phyloP scores from a whole-genome alignment of 2,329 filamentous ascomycete species.

The Fusarium nurragi region DNA sequence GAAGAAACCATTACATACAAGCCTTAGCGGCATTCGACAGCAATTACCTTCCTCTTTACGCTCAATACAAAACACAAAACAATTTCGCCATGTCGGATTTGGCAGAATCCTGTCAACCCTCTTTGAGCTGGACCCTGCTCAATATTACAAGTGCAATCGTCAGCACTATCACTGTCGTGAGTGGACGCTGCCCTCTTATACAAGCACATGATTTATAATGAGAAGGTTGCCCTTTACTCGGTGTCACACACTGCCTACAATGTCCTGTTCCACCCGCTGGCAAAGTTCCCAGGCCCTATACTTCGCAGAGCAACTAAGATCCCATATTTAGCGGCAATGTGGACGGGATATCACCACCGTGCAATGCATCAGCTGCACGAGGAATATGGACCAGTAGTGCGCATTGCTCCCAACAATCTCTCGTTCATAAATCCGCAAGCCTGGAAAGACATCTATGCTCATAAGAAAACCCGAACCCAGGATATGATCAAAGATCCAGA shows the following conservation, averaged over 20 bases:
- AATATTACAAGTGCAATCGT: conserved; percentile 3
- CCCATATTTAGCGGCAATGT: conserved; percentile 8
- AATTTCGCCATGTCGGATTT: conserved; percentile 6
- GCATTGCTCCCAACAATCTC: conserved; percentile 20
- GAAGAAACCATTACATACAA: neutral
- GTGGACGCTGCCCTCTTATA: neutral
- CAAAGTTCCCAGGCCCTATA: conserved; percentile 13
- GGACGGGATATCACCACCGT: neutral
- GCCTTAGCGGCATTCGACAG: neutral
- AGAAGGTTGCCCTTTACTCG: neutral
- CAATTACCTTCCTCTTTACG: no score
- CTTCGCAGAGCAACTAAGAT: conserved; percentile 1
- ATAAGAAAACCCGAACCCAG: conserved; percentile 11
- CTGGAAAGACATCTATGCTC: conserved; percentile 21
- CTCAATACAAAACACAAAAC: neutral
- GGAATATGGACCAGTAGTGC: conserved; percentile 17
- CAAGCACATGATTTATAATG: neutral
- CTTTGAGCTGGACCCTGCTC: neutral
- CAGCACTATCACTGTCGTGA: conserved; percentile 2
- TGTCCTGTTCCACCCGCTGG: conserved; percentile 13
- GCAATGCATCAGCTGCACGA: conserved; percentile 12
- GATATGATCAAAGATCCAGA: conserved; percentile 18
- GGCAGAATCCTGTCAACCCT: neutral
- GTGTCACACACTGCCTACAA: neutral
- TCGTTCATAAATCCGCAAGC: conserved; percentile 19